A percentile compares a stretch with the other conserved stretches of the same genome.
These are phyloP conservation scores for Solanum microdontum DNA, from an alignment of 257 asterid genomes.

Conservation along the genomic window DNA sequence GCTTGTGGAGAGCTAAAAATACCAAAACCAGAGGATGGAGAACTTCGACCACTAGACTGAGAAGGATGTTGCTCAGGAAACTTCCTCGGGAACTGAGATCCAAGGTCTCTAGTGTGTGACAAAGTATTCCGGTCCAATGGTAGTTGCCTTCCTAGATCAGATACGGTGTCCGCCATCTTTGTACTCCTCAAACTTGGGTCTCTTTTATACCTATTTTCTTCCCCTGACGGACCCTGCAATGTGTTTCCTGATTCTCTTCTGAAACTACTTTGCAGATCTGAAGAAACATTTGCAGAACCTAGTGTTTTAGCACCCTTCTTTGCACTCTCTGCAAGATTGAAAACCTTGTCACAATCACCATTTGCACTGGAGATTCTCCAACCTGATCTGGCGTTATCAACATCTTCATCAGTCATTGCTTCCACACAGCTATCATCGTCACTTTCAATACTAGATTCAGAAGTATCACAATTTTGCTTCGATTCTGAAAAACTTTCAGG, in stretches of 20 bases:
- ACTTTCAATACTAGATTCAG: constrained; percentile 1
- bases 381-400: constrained; percentile 11
- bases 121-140: constrained; percentile 11
- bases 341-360: constrained; percentile 15
- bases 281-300: background rate
- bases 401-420: constrained; percentile 18
- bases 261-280: constrained; percentile 24
- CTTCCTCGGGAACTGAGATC: background rate
- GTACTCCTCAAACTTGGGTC: constrained; percentile 19
- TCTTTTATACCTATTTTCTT: constrained; percentile 13
- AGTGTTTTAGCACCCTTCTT: constrained; percentile 2
- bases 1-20: constrained; percentile 22
- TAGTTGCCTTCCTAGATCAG: constrained; percentile 12
- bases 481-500: background rate
- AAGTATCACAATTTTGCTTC: background rate
- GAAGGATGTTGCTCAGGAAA: constrained; percentile 20
- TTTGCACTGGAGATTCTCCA: constrained; percentile 19
- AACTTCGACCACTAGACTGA: constrained; percentile 5
- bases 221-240: background rate
- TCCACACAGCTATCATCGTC: constrained; percentile 10
- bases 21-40: constrained; percentile 40
- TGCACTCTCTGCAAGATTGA: constrained; percentile 11
- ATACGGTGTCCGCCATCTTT: background rate
- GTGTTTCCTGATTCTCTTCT: constrained; percentile 23
- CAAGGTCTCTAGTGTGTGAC: constrained; percentile 13